Percentiles rank a stretch among this genome's conserved stretches.
Conservation (phyloP, 2,329 filamentous ascomycete species). For the Dichotomopilus funicola region DNA sequence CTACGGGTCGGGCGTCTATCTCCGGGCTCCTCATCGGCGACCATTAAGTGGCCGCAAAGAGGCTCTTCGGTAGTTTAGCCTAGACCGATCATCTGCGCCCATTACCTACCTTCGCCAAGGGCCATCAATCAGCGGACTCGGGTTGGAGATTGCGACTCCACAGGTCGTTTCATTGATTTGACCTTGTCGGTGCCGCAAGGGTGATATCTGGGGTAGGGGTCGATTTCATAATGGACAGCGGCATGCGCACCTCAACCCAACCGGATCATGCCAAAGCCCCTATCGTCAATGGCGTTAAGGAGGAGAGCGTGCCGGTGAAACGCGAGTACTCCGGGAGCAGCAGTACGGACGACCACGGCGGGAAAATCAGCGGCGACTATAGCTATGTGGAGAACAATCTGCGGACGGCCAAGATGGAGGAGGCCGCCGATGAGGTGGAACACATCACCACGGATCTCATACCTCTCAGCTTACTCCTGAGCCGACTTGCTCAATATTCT, state of each 20-base stretch:
- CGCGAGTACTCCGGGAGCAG: constrained; percentile 23
- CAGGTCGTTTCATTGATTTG: constrained; percentile 1
- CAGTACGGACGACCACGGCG: constrained; percentile 24
- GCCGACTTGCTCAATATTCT: constrained; percentile 73
- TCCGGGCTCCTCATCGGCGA: no score
- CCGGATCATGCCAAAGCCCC: constrained; percentile 50
- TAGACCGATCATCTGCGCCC: no score
- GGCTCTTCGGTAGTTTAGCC: no score
- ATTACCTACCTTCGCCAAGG: no score
- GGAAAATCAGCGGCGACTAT: constrained; percentile 19
- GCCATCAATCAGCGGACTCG: no score
- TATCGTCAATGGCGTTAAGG: constrained; percentile 40
- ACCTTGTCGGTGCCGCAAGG: not conserved
- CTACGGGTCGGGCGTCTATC: no score
- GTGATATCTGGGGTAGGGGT: constrained; percentile 9
- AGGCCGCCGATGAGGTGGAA: constrained; percentile 54
- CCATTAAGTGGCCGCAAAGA: no score
- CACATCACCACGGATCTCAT: constrained; percentile 74
- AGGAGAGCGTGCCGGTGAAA: constrained; percentile 25
- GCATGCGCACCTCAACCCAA: constrained; percentile 45
- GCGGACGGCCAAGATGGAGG: constrained; percentile 42
- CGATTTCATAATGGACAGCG: constrained; percentile 31
- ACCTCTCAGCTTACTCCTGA: constrained; percentile 66
- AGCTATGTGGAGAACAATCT: constrained; percentile 14
- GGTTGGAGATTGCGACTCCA: not conserved